A percentile compares a stretch with the other conserved stretches of the same genome.
Conservation (phyloP, 352 stramenopile species). For the Aphanomyces euteiches region DNA sequence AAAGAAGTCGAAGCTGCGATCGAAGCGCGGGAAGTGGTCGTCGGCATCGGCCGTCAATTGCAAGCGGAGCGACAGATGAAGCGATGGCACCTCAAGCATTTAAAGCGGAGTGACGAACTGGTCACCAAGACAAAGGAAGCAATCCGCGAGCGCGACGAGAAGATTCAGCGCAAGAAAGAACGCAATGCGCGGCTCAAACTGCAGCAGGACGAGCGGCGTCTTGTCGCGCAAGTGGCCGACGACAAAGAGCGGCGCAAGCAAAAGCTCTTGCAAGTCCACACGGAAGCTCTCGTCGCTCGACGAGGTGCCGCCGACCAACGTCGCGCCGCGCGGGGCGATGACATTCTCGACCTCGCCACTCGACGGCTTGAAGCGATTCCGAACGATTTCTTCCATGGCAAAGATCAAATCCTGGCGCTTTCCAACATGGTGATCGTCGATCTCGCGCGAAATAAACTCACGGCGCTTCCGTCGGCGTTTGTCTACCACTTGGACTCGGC, state of each 20-base stretch:
- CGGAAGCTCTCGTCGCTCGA: conserved; percentile 42
- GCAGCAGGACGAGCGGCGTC: conserved; percentile 48
- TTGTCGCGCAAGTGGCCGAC: conserved; percentile 40
- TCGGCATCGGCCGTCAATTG: conserved; percentile 45
- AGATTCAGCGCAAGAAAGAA: conserved; percentile 56
- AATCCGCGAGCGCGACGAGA: conserved; percentile 58
- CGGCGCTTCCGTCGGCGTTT: conserved; percentile 41
- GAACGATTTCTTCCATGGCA: conserved; percentile 44
- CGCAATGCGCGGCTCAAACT: conserved; percentile 56
- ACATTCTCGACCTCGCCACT: conserved; percentile 45
- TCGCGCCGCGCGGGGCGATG: conserved; percentile 54
- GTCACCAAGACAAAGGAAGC: conserved; percentile 56
- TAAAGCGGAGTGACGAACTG: conserved; percentile 51
- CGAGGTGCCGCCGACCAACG: conserved; percentile 28
- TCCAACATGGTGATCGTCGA: conserved; percentile 67
- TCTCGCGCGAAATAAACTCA: conserved; percentile 52
- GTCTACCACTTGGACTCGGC: conserved; percentile 61
- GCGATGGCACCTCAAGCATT: conserved; percentile 42
- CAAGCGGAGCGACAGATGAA: conserved; percentile 48
- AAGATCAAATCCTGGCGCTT: conserved; percentile 47
- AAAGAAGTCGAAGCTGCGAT: conserved; percentile 49
- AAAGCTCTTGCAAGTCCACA: conserved; percentile 53
- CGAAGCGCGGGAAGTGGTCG: conserved; percentile 52
- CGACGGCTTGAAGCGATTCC: conserved; percentile 44
- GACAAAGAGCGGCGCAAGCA: conserved; percentile 50